These are phyloP conservation scores for Dryadomyces sulphureus DNA, from an alignment of 2,329 filamentous ascomycete species.

Conservation along the genomic window DNA sequence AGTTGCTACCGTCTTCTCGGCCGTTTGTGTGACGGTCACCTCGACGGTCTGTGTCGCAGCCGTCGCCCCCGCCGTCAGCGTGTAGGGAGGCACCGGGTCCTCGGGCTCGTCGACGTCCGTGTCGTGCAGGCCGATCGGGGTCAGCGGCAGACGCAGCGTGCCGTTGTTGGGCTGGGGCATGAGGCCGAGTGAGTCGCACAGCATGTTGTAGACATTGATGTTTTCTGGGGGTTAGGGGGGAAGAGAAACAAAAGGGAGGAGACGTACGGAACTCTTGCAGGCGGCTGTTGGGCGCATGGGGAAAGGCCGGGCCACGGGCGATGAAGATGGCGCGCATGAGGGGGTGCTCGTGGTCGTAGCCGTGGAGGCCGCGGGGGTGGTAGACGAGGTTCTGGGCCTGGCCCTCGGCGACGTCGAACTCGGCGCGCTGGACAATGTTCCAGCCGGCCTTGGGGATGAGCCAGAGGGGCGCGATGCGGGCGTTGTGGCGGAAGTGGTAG, in stretches of 20 bases:
- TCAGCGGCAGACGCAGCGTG: constrained; percentile 59
- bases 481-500: constrained; percentile 81
- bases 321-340: constrained; percentile 95
- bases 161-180: constrained; percentile 71
- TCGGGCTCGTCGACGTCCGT: constrained; percentile 19
- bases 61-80: constrained; percentile 9
- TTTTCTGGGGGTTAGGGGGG: constrained; percentile 49
- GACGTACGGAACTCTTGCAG: constrained; percentile 73
- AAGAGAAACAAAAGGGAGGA: background rate
- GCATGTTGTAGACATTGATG: constrained; percentile 83
- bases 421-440: constrained; percentile 70
- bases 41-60: background rate
- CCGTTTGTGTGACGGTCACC: background rate
- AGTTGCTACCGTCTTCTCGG: background rate
- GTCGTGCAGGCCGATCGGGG: constrained; percentile 43
- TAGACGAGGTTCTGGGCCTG: constrained; percentile 53
- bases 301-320: constrained; percentile 82
- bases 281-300: constrained; percentile 66
- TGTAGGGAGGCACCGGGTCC: constrained; percentile 30
- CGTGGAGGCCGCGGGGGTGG: constrained; percentile 72
- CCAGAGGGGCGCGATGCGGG: constrained; percentile 89
- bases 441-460: constrained; percentile 84
- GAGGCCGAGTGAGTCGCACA: constrained; percentile 76
- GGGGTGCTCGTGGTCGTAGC: constrained; percentile 88
- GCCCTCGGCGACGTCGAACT: constrained; percentile 60